These are phyloP conservation scores for Entomortierella parvispora DNA, from an alignment of 192 early-diverging fungal species.

Conservation along the genomic window DNA sequence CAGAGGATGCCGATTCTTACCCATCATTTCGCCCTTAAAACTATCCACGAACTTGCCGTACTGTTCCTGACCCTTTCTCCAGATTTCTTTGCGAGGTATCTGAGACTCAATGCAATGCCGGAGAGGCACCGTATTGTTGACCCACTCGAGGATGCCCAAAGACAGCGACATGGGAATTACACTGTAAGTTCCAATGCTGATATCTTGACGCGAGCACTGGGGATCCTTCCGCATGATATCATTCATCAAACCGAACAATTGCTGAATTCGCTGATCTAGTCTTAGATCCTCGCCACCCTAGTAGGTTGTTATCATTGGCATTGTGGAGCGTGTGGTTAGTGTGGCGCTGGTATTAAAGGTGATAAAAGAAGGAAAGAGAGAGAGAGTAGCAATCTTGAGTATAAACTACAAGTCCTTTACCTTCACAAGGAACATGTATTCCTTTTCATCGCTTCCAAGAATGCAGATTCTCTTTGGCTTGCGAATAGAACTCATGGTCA, in stretches of 20 bases:
- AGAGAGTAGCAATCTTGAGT: background rate
- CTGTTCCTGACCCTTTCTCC: conserved; percentile 50
- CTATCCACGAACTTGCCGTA: conserved; percentile 62
- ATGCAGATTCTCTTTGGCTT: conserved; percentile 78
- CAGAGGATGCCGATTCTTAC: too few relatives aligned
- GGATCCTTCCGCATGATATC: conserved; percentile 63
- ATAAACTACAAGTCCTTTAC: conserved; percentile 37
- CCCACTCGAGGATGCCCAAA: conserved; percentile 84
- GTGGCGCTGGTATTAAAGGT: too few relatives aligned
- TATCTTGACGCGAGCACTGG: conserved; percentile 62
- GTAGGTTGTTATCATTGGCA: background rate
- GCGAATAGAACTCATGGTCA: conserved; percentile 77
- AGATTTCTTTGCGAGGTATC: conserved; percentile 52
- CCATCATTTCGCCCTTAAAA: conserved; percentile 57
- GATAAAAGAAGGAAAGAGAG: too few relatives aligned
- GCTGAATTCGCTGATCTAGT: conserved; percentile 81
- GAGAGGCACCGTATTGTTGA: conserved; percentile 75
- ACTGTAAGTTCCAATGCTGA: conserved; percentile 77
- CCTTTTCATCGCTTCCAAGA: conserved; percentile 77
- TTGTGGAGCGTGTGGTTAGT: background rate
- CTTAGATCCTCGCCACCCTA: conserved; percentile 87
- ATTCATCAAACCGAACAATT: conserved; percentile 85
- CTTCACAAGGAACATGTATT: conserved; percentile 80
- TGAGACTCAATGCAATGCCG: conserved; percentile 68
- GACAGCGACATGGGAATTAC: conserved; percentile 69